phyloP scores from a whole-genome alignment of 2,329 filamentous ascomycete genomes.

The Talaromyces sp. region DNA sequence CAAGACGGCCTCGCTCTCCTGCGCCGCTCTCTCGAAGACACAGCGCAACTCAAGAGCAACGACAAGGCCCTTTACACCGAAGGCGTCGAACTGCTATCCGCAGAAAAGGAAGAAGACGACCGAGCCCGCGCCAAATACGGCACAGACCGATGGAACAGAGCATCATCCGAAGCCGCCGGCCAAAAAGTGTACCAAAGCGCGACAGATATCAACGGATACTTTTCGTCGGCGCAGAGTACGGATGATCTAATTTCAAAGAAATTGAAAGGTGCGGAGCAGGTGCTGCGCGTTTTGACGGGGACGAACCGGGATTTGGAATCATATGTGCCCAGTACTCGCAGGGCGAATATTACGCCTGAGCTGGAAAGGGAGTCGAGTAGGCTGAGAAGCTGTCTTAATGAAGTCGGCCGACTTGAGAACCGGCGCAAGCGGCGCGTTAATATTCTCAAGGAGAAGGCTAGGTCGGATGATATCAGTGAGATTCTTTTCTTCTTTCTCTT shows the following conservation, averaged over 20 bases:
- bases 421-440: slow-evolving; percentile 75
- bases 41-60: slow-evolving; percentile 77
- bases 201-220: slow-evolving; percentile 78
- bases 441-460: slow-evolving; percentile 69
- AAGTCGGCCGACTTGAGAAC: slow-evolving; percentile 77
- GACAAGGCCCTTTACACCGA: slow-evolving; percentile 78
- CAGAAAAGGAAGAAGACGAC: slow-evolving; percentile 81
- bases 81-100: slow-evolving; percentile 68
- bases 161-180: slow-evolving; percentile 64
- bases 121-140: slow-evolving; percentile 71
- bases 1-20: slow-evolving; percentile 77
- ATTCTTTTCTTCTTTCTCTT: slow-evolving; percentile 8
- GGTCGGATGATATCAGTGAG: slow-evolving; percentile 77
- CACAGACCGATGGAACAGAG: slow-evolving; percentile 76
- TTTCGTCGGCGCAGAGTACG: slow-evolving; percentile 64
- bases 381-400: slow-evolving; percentile 75
- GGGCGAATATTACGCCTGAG: slow-evolving; percentile 71
- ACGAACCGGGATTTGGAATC: slow-evolving; percentile 77
- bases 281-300: slow-evolving; percentile 71
- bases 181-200: slow-evolving; percentile 69
- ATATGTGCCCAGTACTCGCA: slow-evolving; percentile 80
- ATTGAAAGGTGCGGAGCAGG: slow-evolving; percentile 67
- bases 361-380: slow-evolving; percentile 74
- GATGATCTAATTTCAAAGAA: slow-evolving; percentile 72
- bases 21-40: slow-evolving; percentile 77